Base-by-base conservation (phyloP, 2,329 filamentous ascomycete genomes). In the Cordyceps militaris region DNA sequence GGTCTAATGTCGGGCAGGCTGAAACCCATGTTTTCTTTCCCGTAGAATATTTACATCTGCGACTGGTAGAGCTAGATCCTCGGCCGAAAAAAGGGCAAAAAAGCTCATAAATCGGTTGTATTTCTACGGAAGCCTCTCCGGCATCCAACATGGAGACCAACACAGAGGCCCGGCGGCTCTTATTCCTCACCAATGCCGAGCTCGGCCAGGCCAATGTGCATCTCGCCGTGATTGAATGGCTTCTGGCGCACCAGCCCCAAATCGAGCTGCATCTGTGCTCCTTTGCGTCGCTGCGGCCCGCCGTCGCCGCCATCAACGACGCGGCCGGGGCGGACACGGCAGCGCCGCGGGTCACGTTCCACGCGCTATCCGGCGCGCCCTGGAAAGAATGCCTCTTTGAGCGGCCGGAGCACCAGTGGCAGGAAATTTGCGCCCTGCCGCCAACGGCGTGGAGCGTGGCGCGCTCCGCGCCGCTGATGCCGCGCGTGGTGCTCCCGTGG, bases 191-290 rank as follows among this genome's bases (percentile, higher is more conserved):
- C 19, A 66, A 67, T 57, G 56, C 62, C 1, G 63, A 67, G 38
- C 56, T 56, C 28, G 64, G 64, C 2, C 65, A 67, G 47, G 62
- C 64, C 40, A 66, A 66, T 38, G 61, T 67, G 4, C 62, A 63
- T 54, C 59, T 67, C 1, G 65, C 64, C 19, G 56, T 57, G 11
- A 56, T 54, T 19, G 55, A 64, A 16, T 60, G 61, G 34, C 60
- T 67, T 11, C 56, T 61, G 26, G 47, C 57, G 23, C 14, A 43
- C 1, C 34, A 43, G 4, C 34, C 57, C 0, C 28, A 61, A 5
- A 36, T 65, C 19, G 58, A 63, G 7, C n/a, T 63, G 1, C 65
- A 65, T 36, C 36, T 61, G 2, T 44, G 43, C 3, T 61, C 60
- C 11, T 62, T 61, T 28, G 13, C 19, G 3, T 24, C 54, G 0